phyloP scores from a whole-genome alignment of 495 filamentous ascomycete genomes.

The Gamarada debralockiae region DNA sequence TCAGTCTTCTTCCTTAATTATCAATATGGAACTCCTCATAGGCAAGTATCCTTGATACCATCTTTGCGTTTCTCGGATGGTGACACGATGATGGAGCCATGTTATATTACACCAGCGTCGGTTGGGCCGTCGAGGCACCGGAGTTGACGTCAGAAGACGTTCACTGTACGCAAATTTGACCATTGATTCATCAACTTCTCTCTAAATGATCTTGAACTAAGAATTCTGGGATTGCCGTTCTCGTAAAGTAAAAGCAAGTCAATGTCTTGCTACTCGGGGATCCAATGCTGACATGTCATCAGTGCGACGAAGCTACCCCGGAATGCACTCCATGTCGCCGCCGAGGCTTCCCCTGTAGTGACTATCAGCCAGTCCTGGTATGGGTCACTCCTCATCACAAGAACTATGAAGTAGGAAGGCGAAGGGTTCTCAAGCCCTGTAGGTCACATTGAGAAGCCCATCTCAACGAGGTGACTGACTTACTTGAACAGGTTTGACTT shows the following conservation, averaged over 20 bases:
- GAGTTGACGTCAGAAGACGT: conserved; percentile 1
- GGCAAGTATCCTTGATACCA: no score
- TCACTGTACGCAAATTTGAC: neutral
- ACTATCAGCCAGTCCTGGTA: neutral
- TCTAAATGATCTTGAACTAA: no score
- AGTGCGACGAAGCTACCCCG: conserved; percentile 3
- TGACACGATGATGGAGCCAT: neutral
- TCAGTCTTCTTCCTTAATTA: no score
- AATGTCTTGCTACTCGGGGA: neutral
- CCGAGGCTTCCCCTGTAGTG: neutral
- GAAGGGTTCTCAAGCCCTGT: neutral
- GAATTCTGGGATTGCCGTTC: neutral
- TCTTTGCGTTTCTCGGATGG: no score
- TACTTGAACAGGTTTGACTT: neutral
- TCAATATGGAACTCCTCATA: no score
- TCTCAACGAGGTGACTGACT: neutral
- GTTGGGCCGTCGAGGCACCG: neutral
- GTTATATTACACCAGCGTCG: neutral
- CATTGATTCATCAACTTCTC: no score
- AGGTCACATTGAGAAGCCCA: neutral
- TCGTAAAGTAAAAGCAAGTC: neutral
- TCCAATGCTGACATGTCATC: neutral
- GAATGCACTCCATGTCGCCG: neutral
- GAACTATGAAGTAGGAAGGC: neutral
- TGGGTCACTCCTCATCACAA: neutral